Evolutionary conservation across 495 filamentous ascomycete species (phyloP).

Genomic region (Pyrenula massariospora): DNA sequence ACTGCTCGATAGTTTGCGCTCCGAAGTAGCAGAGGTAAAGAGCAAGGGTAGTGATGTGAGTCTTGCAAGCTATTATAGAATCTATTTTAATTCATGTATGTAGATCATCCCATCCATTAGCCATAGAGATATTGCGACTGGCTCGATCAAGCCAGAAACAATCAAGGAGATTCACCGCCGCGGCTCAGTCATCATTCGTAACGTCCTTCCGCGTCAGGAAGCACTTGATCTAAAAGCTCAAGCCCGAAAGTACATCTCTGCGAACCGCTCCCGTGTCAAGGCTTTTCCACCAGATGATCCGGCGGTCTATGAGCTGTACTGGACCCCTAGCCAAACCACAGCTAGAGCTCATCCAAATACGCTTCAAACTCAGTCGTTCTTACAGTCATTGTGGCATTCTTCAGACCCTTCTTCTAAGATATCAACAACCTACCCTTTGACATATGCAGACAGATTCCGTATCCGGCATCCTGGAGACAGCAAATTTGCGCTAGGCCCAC

Average conservation of each 20-base stretch:
- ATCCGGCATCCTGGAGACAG: constrained; percentile 54
- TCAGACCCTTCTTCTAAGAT: constrained; percentile 46
- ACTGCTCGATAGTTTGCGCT: constrained; percentile 48
- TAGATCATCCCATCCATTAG: constrained; percentile 49
- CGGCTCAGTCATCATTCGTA: constrained; percentile 51
- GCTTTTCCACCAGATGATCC: constrained; percentile 50
- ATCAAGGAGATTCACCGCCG: constrained; percentile 48
- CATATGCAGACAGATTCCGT: constrained; percentile 73
- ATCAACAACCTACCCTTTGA: constrained; percentile 53
- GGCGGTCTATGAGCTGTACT: constrained; percentile 82
- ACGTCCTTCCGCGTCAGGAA: constrained; percentile 46
- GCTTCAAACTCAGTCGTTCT: constrained; percentile 53
- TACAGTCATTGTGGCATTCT: constrained; percentile 68
- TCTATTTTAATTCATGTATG: constrained; percentile 2
- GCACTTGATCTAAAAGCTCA: constrained; percentile 37
- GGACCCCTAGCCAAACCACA: constrained; percentile 64
- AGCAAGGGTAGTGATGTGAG: constrained; percentile 38
- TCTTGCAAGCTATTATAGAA: not conserved
- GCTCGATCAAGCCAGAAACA: constrained; percentile 25
- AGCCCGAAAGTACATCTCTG: constrained; percentile 45
- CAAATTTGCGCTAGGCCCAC: constrained; percentile 74
- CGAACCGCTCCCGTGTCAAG: constrained; percentile 36
- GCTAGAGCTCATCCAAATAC: constrained; percentile 65
- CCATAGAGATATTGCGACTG: constrained; percentile 38
- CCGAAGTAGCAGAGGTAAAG: constrained; percentile 31